Conservation (phyloP, 2,329 filamentous ascomycete genomes). For the Alternaria gansuensis region DNA sequence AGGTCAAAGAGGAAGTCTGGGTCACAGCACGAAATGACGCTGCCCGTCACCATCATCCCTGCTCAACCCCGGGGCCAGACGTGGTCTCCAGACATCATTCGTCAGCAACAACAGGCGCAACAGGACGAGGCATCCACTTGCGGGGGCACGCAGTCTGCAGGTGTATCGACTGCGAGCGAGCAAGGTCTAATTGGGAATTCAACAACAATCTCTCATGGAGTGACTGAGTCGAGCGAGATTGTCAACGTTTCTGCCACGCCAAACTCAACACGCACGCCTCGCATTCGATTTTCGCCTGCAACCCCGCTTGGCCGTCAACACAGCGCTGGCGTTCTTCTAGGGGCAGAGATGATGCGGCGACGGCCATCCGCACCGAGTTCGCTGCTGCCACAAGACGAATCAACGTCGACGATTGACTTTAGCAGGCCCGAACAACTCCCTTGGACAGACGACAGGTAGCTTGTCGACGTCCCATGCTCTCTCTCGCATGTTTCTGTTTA, state of each 20-base stretch:
- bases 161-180: slow-evolving; percentile 32
- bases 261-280: slow-evolving; percentile 31
- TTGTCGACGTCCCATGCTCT: slow-evolving; percentile 6
- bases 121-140: slow-evolving; percentile 29
- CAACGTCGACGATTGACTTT: slow-evolving; percentile 17
- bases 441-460: slow-evolving; percentile 45
- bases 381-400: slow-evolving; percentile 10
- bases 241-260: slow-evolving; percentile 22
- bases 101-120: slow-evolving; percentile 33
- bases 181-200: slow-evolving; percentile 28
- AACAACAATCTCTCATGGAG: slow-evolving; percentile 22
- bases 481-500: slow-evolving; percentile 32
- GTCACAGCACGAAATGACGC: slow-evolving; percentile 50
- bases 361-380: slow-evolving; percentile 3
- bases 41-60: slow-evolving; percentile 69
- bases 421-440: slow-evolving; percentile 20
- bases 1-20: slow-evolving; percentile 51
- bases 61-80: slow-evolving; percentile 65
- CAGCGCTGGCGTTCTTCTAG: slow-evolving; percentile 23
- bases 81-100: slow-evolving; percentile 60
- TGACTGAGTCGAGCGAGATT: slow-evolving; percentile 22
- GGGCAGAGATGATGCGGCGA: slow-evolving; percentile 27
- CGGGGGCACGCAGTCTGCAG: slow-evolving; percentile 28
- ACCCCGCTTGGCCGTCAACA: slow-evolving; percentile 19
- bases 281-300: slow-evolving; percentile 40